A percentile compares a stretch with the other conserved stretches of the same genome.
Evolutionary conservation across 1,139 yeast species (phyloP).

Genomic region (Debaryomycetaceae sp.): DNA sequence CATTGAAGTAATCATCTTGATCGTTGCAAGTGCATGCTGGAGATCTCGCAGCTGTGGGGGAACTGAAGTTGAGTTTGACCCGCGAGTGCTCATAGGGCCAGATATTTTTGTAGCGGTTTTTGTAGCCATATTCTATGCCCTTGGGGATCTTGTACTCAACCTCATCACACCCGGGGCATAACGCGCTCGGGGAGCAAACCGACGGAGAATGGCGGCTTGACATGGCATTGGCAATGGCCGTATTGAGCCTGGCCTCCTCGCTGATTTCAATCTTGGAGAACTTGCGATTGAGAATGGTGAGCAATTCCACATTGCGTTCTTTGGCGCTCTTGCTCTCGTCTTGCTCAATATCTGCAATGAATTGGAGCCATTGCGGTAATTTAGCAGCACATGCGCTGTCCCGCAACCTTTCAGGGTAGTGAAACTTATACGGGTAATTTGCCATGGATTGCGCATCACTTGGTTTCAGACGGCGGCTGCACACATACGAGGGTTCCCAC

Average conservation of each 20-base stretch:
- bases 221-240: slow-evolving; percentile 18
- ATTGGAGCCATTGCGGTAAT: slow-evolving; percentile 49
- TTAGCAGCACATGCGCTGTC: slow-evolving; percentile 11
- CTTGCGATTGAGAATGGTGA: slow-evolving; percentile 30
- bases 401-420: slow-evolving; percentile 28
- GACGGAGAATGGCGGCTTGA: slow-evolving; percentile 18
- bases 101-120: slow-evolving; percentile 42
- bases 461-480: too few species aligned
- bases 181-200: slow-evolving; percentile 40
- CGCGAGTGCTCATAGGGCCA: slow-evolving; percentile 47
- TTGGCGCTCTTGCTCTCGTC: slow-evolving; percentile 3
- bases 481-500: too few species aligned
- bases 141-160: slow-evolving; percentile 50
- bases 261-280: slow-evolving; percentile 46
- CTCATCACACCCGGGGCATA: slow-evolving; percentile 42
- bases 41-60: slow-evolving; percentile 10
- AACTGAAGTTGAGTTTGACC: slow-evolving; percentile 25
- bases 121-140: slow-evolving; percentile 43
- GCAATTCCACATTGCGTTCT: slow-evolving; percentile 19
- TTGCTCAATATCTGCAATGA: slow-evolving; percentile 16
- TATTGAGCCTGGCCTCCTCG: slow-evolving; percentile 46
- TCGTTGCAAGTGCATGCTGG: slow-evolving; percentile 9
- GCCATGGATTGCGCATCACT: slow-evolving; percentile 18
- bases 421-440: slow-evolving; percentile 33
- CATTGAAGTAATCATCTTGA: slow-evolving; percentile 40